Evolutionary conservation across 805 yeast species (phyloP).

Genomic region (Blastobotrys peoriensis): DNA sequence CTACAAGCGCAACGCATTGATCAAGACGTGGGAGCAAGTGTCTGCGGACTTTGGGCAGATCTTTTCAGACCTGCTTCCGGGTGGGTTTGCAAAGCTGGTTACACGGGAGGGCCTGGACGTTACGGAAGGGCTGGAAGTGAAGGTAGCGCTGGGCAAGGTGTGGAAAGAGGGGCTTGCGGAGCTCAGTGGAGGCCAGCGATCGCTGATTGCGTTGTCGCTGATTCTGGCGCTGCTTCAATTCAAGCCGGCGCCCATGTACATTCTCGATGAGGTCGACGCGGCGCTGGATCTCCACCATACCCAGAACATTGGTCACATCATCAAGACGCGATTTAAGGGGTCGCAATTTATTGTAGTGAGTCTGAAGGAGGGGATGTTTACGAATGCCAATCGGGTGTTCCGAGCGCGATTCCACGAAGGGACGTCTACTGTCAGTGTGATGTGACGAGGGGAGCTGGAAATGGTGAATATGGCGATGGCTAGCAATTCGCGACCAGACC

Average conservation of each 20-base stretch:
- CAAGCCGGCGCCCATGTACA: constrained; percentile 98
- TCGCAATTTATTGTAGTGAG: constrained; percentile 96
- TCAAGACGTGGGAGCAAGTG: constrained; percentile 81
- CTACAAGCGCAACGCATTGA: constrained; percentile 75
- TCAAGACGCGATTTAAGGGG: constrained; percentile 90
- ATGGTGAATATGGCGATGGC: too few relatives aligned
- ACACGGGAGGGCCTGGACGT: constrained; percentile 77
- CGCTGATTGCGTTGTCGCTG: constrained; percentile 84
- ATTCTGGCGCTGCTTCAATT: constrained; percentile 88
- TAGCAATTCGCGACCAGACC: too few relatives aligned
- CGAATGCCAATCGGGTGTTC: constrained; percentile 92
- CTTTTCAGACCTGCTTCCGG: constrained; percentile 82
- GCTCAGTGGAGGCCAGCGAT: constrained; percentile 94
- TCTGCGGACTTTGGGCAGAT: constrained; percentile 84
- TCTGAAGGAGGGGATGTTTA: constrained; percentile 95
- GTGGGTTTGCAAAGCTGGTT: constrained; percentile 82
- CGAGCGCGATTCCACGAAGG: constrained; percentile 95
- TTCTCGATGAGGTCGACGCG: constrained; percentile 96
- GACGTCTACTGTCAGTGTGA: constrained; percentile 69
- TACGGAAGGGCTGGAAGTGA: constrained; percentile 84
- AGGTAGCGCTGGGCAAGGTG: constrained; percentile 80
- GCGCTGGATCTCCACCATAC: constrained; percentile 96
- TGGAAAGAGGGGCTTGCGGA: constrained; percentile 97
- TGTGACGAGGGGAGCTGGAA: constrained; percentile 6
- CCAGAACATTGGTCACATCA: constrained; percentile 93